A percentile compares a stretch with the other conserved stretches of the same genome.
These are phyloP conservation scores for Carpinus fangiana DNA, from an alignment of 306 rosid genomes.

Conservation along the genomic window DNA sequence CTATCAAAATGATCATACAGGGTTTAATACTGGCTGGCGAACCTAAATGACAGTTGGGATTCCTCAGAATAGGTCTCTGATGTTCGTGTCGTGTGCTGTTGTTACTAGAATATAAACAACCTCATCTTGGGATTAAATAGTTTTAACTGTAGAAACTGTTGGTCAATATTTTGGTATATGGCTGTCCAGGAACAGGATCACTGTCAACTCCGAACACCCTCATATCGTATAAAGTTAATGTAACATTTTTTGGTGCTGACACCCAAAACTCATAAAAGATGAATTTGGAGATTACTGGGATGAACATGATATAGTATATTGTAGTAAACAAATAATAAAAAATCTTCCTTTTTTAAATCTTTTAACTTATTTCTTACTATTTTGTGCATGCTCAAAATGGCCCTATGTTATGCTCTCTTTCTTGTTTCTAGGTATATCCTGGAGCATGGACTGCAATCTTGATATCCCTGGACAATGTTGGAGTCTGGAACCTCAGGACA, in stretches of 20 bases:
- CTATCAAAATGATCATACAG: neutral
- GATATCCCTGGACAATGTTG: slow-evolving; percentile 90
- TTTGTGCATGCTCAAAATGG: neutral
- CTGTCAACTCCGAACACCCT: neutral
- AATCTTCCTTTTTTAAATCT: neutral
- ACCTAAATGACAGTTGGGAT: neutral
- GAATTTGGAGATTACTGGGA: neutral
- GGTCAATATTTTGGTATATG: neutral
- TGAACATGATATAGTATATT: neutral
- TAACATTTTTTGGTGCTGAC: neutral
- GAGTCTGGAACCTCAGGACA: slow-evolving; percentile 87
- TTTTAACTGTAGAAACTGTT: neutral
- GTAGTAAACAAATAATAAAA: neutral
- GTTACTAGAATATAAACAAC: neutral
- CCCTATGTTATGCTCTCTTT: neutral
- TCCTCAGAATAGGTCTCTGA: neutral
- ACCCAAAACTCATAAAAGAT: neutral
- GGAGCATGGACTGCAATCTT: slow-evolving; percentile 95
- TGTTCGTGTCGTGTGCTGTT: neutral
- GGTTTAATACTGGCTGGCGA: neutral
- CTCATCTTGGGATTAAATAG: neutral
- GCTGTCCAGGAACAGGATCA: neutral
- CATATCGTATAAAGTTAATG: neutral
- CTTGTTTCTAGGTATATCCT: slow-evolving; percentile 68
- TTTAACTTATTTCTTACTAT: neutral